These are phyloP conservation scores for Saccharomyces uvarum DNA, from an alignment of 1,139 yeast genomes.

Conservation along the genomic window DNA sequence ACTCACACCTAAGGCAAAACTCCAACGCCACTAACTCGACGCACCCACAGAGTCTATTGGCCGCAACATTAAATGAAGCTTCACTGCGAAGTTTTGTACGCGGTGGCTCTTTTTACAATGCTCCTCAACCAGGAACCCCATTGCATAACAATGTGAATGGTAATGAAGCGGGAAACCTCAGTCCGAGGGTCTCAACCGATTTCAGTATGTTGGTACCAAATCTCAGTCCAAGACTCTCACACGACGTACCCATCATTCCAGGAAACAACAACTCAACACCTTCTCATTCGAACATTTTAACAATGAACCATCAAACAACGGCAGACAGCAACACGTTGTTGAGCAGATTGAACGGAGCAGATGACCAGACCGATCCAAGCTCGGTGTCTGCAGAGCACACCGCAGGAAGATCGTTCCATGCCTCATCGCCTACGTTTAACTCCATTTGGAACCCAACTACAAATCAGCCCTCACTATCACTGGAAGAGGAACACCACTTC, in stretches of 20 bases:
- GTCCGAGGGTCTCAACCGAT: not conserved
- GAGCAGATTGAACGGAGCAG: not conserved
- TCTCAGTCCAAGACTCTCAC: not conserved
- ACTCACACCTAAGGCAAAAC: slow-evolving; percentile 1
- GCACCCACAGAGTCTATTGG: slow-evolving; percentile 16
- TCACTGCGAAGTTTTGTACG: slow-evolving; percentile 3
- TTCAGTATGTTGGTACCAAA: not conserved
- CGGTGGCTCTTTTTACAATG: not conserved
- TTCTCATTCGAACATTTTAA: not conserved
- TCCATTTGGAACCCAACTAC: slow-evolving; percentile 17
- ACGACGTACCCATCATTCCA: not conserved
- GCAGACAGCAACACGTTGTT: not conserved
- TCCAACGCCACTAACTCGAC: slow-evolving; percentile 3
- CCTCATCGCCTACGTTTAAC: slow-evolving; percentile 17
- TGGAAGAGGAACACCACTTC: not conserved
- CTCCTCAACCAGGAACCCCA: not conserved
- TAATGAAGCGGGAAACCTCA: not conserved
- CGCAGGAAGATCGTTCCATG: not conserved
- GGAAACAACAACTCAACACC: not conserved
- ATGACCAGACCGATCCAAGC: not conserved
- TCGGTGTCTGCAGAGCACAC: not conserved
- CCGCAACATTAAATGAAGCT: slow-evolving; percentile 15
- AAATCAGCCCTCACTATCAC: slow-evolving; percentile 8
- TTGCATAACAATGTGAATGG: not conserved
- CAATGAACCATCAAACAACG: not conserved